These are phyloP conservation scores for Cryptosporidium ryanae DNA, from an alignment of 169 alveolate species.

Conservation along the genomic window DNA sequence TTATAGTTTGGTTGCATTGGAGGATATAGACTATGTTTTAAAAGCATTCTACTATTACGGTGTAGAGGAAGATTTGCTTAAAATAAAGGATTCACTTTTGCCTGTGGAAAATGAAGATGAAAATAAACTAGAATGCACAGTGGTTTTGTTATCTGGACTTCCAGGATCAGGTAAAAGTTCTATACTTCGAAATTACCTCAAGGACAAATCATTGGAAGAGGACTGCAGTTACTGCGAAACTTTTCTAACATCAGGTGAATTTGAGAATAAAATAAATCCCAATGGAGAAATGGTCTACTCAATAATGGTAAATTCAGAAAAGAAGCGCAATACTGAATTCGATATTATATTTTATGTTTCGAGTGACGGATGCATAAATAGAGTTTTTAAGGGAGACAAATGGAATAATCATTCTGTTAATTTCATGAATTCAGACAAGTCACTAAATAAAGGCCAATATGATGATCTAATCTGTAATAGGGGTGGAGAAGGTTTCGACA, in stretches of 20 bases:
- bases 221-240: not conserved
- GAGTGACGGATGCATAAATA: constrained; percentile 38
- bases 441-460: not conserved
- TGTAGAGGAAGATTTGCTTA: not conserved
- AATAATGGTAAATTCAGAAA: not conserved
- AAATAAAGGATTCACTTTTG: not conserved
- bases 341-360: constrained; percentile 59
- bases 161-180: constrained; percentile 61
- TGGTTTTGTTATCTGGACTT: constrained; percentile 30
- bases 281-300: constrained; percentile 41
- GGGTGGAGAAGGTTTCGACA: not conserved
- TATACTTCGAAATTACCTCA: constrained; percentile 4
- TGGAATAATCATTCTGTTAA: not conserved
- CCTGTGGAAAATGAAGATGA: not conserved
- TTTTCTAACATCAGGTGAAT: constrained; percentile 4
- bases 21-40: constrained; percentile 19
- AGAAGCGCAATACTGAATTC: not conserved
- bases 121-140: constrained; percentile 27
- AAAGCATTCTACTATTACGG: not conserved
- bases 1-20: constrained; percentile 19
- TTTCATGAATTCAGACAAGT: not conserved
- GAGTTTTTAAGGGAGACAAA: constrained; percentile 43
- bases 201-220: not conserved
- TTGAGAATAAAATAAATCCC: not conserved
- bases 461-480: too few species aligned